Conservation (phyloP, 2,329 filamentous ascomycete genomes). For the Aspergillus melleus region DNA sequence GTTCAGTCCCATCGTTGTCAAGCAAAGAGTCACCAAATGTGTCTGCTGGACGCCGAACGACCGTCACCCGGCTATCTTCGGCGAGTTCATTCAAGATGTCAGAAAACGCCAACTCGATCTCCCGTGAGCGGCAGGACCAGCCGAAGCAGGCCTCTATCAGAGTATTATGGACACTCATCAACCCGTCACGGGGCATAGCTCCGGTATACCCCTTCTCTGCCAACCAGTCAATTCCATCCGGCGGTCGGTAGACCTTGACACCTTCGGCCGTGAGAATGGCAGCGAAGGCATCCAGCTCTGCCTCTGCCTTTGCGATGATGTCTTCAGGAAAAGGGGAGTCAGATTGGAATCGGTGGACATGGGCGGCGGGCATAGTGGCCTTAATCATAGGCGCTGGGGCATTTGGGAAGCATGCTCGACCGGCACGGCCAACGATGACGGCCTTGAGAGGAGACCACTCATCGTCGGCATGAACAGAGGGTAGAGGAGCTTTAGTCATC, state of each 20-base stretch:
- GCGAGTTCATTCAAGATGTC: no score
- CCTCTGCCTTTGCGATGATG: conserved; percentile 1
- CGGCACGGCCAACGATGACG: conserved; percentile 5
- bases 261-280: neutral
- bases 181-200: conserved; percentile 35
- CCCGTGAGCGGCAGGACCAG: conserved; percentile 19
- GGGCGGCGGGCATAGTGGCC: neutral
- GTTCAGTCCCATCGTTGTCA: neutral
- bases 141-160: conserved; percentile 34
- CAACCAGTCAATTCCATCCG: neutral
- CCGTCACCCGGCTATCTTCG: no score
- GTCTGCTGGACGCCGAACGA: no score
- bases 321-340: conserved; percentile 1
- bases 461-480: conserved; percentile 4
- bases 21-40: no score
- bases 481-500: no score
- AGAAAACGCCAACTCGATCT: no score
- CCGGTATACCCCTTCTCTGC: conserved; percentile 27
- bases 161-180: conserved; percentile 33
- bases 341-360: neutral
- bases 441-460: conserved; percentile 10
- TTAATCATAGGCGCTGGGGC: neutral
- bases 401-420: conserved; percentile 3
- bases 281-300: neutral
- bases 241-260: conserved; percentile 1